Conservation (phyloP, 2,329 filamentous ascomycete genomes). For the Sclerotinia trifoliorum region DNA sequence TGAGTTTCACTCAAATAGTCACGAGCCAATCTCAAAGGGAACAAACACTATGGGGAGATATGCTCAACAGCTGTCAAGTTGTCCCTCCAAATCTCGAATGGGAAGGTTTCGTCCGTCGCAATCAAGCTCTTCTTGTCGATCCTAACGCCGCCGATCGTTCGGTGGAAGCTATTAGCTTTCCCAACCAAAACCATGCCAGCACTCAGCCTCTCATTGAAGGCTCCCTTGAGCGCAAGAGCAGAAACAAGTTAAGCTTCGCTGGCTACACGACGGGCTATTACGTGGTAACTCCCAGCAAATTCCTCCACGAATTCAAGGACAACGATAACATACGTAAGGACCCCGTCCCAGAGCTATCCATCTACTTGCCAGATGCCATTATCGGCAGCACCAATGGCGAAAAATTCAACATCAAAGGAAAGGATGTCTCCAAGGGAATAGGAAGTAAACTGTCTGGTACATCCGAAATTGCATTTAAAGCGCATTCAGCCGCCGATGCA, state of each 20-base stretch:
- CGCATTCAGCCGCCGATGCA: conserved; percentile 75
- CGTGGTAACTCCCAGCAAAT: conserved; percentile 83
- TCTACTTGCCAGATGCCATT: conserved; percentile 88
- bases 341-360: conserved; percentile 78
- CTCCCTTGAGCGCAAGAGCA: conserved; percentile 83
- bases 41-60: conserved; percentile 78
- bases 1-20: conserved; percentile 78
- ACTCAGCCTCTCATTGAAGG: conserved; percentile 86
- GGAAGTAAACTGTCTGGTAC: conserved; percentile 76
- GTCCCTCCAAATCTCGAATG: conserved; percentile 88
- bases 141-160: conserved; percentile 71
- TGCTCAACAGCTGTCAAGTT: conserved; percentile 71
- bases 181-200: conserved; percentile 80
- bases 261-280: conserved; percentile 83
- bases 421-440: conserved; percentile 79
- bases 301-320: conserved; percentile 94
- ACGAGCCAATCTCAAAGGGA: conserved; percentile 79
- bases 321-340: conserved; percentile 71
- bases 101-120: conserved; percentile 76
- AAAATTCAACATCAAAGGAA: conserved; percentile 95
- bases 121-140: conserved; percentile 71
- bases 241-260: conserved; percentile 73
- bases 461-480: conserved; percentile 84
- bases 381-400: conserved; percentile 70
- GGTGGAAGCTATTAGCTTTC: conserved; percentile 73